Evolutionary conservation across 2,329 filamentous ascomycete genomes (phyloP).

Genomic region (Beauveria scarabaeidicola): DNA sequence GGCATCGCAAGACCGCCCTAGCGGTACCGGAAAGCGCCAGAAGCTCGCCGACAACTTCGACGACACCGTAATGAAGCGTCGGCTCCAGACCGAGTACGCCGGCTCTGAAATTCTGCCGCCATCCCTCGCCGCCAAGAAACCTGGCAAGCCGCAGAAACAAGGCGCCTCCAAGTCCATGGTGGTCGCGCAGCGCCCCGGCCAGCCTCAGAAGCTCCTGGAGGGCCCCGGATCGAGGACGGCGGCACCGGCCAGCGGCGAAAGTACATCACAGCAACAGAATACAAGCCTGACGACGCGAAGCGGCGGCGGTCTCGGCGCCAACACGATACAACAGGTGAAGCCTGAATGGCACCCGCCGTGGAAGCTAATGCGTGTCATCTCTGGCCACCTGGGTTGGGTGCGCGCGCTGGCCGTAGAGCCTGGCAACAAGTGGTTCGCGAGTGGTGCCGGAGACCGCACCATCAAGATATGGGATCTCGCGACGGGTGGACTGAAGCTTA

Average conservation of each 20-base stretch:
- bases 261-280: constrained; percentile 15
- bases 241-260: constrained; percentile 26
- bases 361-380: constrained; percentile 97
- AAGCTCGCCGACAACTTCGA: constrained; percentile 28
- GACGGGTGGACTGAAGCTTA: constrained; percentile 73
- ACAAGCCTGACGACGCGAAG: constrained; percentile 24
- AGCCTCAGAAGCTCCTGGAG: constrained; percentile 31
- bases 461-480: constrained; percentile 99
- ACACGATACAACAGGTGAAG: constrained; percentile 41
- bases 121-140: constrained; percentile 70
- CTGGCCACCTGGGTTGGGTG: constrained; percentile 94
- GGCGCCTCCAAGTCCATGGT: constrained; percentile 36
- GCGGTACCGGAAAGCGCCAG: constrained; percentile 27
- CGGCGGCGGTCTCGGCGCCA: constrained; percentile 13
- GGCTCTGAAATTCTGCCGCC: constrained; percentile 69
- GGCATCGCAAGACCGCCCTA: constrained; percentile 8
- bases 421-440: constrained; percentile 95
- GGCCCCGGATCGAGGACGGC: constrained; percentile 28
- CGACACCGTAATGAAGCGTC: constrained; percentile 30
- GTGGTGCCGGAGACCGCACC: constrained; percentile 86
- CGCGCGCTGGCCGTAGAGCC: constrained; percentile 84
- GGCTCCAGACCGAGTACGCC: constrained; percentile 67
- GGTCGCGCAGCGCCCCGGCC: constrained; percentile 23
- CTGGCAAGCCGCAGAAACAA: constrained; percentile 33
- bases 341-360: constrained; percentile 97